phyloP scores from a whole-genome alignment of 257 asterid genomes.

The Nicotiana benthamiana region DNA sequence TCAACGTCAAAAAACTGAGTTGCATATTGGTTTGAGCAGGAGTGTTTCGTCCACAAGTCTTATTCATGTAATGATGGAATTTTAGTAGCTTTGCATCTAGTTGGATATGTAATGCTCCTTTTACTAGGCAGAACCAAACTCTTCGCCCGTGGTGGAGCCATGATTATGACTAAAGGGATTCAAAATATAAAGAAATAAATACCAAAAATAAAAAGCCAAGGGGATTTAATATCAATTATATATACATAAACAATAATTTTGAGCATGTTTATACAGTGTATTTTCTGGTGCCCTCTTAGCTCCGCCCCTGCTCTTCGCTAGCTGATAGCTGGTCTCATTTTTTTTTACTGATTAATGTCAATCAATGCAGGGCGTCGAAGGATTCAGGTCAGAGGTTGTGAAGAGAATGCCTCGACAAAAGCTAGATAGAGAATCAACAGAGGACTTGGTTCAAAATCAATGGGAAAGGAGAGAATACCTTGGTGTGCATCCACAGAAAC shows the following conservation, averaged over 20 bases:
- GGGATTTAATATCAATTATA: no score
- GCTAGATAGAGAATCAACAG: constrained; percentile 64
- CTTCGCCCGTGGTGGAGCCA: no score
- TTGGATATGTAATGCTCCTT: neutral
- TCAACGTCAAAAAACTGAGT: neutral
- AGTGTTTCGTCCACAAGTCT: neutral
- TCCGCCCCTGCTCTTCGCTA: no score
- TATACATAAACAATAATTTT: no score
- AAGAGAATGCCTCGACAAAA: constrained; percentile 65
- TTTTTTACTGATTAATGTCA: neutral
- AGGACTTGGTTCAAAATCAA: constrained; percentile 46
- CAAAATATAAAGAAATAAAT: no score
- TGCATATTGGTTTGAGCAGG: neutral
- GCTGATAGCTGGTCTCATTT: neutral
- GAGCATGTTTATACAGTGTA: no score
- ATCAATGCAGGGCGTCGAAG: constrained; percentile 68
- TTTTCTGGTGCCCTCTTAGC: no score
- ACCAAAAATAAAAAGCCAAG: no score
- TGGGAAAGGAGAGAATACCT: constrained; percentile 88
- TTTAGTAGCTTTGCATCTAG: neutral
- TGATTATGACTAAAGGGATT: no score
- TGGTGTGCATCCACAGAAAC: constrained; percentile 84
- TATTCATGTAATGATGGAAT: no score
- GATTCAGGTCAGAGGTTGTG: constrained; percentile 75
- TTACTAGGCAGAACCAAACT: neutral